phyloP scores from a whole-genome alignment of 2,329 filamentous ascomycete genomes.

The Rasamsonia emersonii region DNA sequence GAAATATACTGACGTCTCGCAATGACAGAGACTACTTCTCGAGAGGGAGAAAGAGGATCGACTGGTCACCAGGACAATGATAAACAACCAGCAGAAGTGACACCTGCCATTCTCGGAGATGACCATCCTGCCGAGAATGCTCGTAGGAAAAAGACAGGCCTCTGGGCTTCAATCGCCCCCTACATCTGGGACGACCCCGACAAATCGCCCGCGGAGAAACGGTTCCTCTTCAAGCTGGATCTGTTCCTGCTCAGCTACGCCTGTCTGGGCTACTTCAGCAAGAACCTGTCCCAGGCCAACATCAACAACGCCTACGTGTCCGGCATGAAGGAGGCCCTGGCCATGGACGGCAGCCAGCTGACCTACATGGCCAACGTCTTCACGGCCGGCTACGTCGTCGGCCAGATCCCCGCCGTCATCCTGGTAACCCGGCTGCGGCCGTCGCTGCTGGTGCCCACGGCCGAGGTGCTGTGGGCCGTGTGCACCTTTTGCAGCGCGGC shows the following conservation, averaged over 20 bases:
- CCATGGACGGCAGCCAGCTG: slow-evolving; percentile 36
- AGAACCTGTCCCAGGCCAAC: slow-evolving; percentile 39
- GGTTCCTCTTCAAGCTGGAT: slow-evolving; percentile 42
- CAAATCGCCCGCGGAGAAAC: slow-evolving; percentile 33
- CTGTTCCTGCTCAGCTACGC: slow-evolving; percentile 36
- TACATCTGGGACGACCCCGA: slow-evolving; percentile 34
- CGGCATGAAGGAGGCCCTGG: slow-evolving; percentile 41
- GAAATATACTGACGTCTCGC: no score
- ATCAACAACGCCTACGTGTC: slow-evolving; percentile 42
- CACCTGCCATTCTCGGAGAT: no score
- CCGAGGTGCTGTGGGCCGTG: slow-evolving; percentile 26
- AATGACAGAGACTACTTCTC: no score
- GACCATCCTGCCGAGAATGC: no score
- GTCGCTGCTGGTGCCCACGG: slow-evolving; percentile 31
- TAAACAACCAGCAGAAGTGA: no score
- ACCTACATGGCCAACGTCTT: slow-evolving; percentile 42
- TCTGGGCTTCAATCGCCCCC: slow-evolving; percentile 7
- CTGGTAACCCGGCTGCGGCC: slow-evolving; percentile 29
- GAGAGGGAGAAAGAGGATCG: no score
- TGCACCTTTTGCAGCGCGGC: slow-evolving; percentile 34
- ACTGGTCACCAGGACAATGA: no score
- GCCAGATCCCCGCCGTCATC: slow-evolving; percentile 32
- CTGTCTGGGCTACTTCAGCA: slow-evolving; percentile 41
- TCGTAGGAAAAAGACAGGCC: no score
- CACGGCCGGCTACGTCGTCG: slow-evolving; percentile 34